Evolutionary conservation across 2,329 filamentous ascomycete species (phyloP).

Genomic region (Didymella pinodella): DNA sequence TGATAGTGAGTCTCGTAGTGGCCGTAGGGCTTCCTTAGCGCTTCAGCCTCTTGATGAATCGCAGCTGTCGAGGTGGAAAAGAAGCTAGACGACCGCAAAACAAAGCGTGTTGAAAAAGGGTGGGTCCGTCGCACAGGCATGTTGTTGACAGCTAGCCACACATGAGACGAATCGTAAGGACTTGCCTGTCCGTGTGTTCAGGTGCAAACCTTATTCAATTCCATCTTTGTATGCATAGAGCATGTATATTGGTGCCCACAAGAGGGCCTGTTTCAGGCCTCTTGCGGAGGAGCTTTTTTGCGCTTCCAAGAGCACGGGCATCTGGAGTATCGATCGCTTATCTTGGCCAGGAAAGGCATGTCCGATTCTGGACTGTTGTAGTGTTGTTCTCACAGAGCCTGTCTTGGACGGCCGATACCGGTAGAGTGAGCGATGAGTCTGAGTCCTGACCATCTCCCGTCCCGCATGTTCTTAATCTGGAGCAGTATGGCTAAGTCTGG

Average conservation of each 20-base stretch:
- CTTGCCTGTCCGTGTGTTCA: slow-evolving; percentile 6
- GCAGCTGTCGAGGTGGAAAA: slow-evolving; percentile 10
- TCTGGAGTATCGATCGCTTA: slow-evolving; percentile 6
- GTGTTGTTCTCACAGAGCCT: not conserved
- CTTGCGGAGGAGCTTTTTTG: not conserved
- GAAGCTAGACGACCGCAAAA: slow-evolving; percentile 13
- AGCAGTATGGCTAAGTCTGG: not conserved
- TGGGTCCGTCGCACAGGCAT: slow-evolving; percentile 2
- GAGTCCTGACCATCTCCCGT: not conserved
- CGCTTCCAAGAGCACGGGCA: not conserved
- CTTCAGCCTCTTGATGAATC: slow-evolving; percentile 5
- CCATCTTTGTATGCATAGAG: slow-evolving; percentile 6
- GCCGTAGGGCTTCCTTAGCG: slow-evolving; percentile 17
- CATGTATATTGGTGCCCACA: not conserved
- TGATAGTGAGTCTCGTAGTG: slow-evolving; percentile 11
- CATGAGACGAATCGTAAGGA: not conserved
- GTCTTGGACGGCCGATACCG: slow-evolving; percentile 6
- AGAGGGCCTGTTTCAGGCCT: not conserved
- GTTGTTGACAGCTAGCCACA: slow-evolving; percentile 12
- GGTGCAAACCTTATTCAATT: slow-evolving; percentile 8
- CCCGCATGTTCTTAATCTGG: slow-evolving; percentile 4
- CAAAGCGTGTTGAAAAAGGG: slow-evolving; percentile 6
- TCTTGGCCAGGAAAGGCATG: not conserved
- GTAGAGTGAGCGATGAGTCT: slow-evolving; percentile 1
- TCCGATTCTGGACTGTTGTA: slow-evolving; percentile 6